These are phyloP conservation scores for Hymenoscyphus linearis DNA, from an alignment of 2,329 filamentous ascomycete species.

Conservation along the genomic window DNA sequence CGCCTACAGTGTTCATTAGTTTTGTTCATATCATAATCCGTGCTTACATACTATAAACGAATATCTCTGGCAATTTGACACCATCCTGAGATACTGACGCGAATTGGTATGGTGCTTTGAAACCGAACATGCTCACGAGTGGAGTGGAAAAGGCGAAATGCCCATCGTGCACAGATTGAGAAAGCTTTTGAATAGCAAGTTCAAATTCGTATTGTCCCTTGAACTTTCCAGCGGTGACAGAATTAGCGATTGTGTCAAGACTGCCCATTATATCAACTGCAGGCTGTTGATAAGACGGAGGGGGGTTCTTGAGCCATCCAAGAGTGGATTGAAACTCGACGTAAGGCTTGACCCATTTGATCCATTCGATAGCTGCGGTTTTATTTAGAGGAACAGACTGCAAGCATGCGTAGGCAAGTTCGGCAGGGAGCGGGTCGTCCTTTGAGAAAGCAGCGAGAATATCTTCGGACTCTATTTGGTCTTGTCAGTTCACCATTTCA, in stretches of 20 bases:
- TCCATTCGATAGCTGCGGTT: not conserved
- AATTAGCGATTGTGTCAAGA: slow-evolving; percentile 8
- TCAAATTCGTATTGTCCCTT: slow-evolving; percentile 16
- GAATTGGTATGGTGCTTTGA: not conserved
- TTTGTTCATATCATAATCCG: not conserved
- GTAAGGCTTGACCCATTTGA: not conserved
- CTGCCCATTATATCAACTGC: slow-evolving; percentile 10
- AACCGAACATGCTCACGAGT: not conserved
- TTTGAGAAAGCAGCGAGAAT: not conserved
- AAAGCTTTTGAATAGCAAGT: slow-evolving; percentile 4
- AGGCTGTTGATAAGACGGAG: slow-evolving; percentile 8
- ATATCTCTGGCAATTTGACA: slow-evolving; percentile 9
- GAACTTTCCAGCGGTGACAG: slow-evolving; percentile 5
- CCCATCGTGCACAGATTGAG: slow-evolving; percentile 12
- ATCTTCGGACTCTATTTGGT: not conserved
- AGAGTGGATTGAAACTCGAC: slow-evolving; percentile 5
- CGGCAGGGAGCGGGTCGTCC: not conserved
- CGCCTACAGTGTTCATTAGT: not conserved
- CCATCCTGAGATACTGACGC: slow-evolving; percentile 13
- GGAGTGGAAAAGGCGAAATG: slow-evolving; percentile 3
- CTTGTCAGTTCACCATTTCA: not conserved
- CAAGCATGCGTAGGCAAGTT: slow-evolving; percentile 3
- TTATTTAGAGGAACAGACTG: slow-evolving; percentile 1
- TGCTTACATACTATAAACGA: not conserved
- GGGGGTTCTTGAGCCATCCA: slow-evolving; percentile 10